Percentiles rank a stretch among this genome's conserved stretches.
These are phyloP conservation scores for Vitis hybrid DNA, from an alignment of 177 flowering plant genomes.

Conservation along the genomic window DNA sequence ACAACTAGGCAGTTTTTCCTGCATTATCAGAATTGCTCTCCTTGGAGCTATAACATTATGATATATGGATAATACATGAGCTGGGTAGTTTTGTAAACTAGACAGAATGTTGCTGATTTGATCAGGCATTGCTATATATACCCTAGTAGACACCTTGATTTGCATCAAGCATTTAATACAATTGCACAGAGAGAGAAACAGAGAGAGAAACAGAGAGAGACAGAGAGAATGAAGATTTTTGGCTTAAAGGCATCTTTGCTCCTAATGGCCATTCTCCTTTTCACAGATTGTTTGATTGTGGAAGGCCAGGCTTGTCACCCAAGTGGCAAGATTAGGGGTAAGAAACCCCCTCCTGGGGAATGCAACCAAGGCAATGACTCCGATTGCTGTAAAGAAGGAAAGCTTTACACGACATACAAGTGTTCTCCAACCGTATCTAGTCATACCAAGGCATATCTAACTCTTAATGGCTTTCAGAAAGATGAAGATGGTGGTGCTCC, in stretches of 20 bases:
- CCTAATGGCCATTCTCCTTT: neutral
- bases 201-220: too few relatives aligned
- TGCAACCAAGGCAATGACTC: conserved; percentile 25
- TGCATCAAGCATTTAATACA: too few relatives aligned
- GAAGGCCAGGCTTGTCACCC: conserved; percentile 26
- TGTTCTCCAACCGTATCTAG: conserved; percentile 33
- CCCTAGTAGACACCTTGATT: too few relatives aligned
- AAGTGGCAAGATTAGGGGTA: conserved; percentile 28
- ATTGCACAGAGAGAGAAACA: too few relatives aligned
- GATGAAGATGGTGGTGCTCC: conserved; percentile 40
- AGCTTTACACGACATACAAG: conserved; percentile 24
- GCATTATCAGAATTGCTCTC: too few relatives aligned
- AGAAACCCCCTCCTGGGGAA: conserved; percentile 20
- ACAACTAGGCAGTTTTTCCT: too few relatives aligned
- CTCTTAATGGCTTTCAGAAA: conserved; percentile 31
- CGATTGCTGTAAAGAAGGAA: conserved; percentile 24
- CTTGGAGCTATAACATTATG: too few relatives aligned
- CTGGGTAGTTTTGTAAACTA: too few relatives aligned
- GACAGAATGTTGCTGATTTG: too few relatives aligned
- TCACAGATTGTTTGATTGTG: neutral
- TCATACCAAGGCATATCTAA: conserved; percentile 22
- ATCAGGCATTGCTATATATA: too few relatives aligned
- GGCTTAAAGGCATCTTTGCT: neutral
- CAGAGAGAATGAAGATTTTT: too few relatives aligned
- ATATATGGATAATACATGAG: too few relatives aligned